Evolutionary conservation across 345 rosid genomes (phyloP).

Genomic region (Aquilaria sinensis): DNA sequence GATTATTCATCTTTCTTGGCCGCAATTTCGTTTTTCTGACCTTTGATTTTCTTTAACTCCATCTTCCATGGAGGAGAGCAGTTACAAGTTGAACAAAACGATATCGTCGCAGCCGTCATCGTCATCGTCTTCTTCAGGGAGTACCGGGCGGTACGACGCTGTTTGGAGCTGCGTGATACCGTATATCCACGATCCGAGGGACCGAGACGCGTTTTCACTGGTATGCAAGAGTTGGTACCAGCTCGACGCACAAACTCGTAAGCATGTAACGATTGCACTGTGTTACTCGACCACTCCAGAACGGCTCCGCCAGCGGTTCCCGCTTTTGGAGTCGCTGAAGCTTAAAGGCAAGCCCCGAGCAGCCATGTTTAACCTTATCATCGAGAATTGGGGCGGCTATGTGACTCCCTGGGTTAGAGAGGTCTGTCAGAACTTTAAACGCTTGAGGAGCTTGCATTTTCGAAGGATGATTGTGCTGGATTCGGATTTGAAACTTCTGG

Average conservation of each 20-base stretch:
- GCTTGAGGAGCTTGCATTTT: slow-evolving; percentile 66
- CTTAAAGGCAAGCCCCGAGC: slow-evolving; percentile 90
- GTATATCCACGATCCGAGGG: slow-evolving; percentile 57
- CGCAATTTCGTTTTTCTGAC: no score
- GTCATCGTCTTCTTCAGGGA: no score
- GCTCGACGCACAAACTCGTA: slow-evolving; percentile 68
- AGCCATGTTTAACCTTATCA: slow-evolving; percentile 86
- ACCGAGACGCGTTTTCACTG: slow-evolving; percentile 70
- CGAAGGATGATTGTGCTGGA: slow-evolving; percentile 80
- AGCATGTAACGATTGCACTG: slow-evolving; percentile 75
- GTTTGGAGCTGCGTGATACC: slow-evolving; percentile 52
- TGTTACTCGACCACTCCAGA: slow-evolving; percentile 77
- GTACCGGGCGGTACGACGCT: no score
- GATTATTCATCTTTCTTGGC: no score
- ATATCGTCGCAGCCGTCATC: not conserved
- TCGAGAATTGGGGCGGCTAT: slow-evolving; percentile 92
- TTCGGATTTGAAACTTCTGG: slow-evolving; percentile 64
- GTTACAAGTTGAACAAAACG: slow-evolving; percentile 20
- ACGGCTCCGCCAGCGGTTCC: slow-evolving; percentile 52
- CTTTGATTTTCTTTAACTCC: no score
- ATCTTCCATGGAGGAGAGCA: slow-evolving; percentile 33
- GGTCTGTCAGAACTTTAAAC: slow-evolving; percentile 38
- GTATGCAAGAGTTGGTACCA: slow-evolving; percentile 76
- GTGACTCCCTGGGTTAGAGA: slow-evolving; percentile 71
- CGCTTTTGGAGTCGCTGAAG: slow-evolving; percentile 64